These are phyloP conservation scores for Hymenoscyphus scutula DNA, from an alignment of 2,329 filamentous ascomycete genomes.

Conservation along the genomic window DNA sequence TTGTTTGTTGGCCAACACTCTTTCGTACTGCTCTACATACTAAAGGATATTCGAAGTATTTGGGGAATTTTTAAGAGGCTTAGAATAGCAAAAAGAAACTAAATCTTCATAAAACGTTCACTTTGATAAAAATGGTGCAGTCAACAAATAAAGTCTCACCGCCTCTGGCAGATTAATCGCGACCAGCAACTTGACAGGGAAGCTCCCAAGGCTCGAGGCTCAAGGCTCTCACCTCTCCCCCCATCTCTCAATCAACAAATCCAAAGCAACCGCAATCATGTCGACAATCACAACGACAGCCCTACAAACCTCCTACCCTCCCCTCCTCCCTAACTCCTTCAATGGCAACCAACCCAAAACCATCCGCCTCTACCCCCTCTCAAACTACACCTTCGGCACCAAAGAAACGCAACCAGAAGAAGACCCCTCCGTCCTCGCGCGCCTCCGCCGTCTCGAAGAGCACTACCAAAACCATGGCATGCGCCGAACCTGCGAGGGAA, in stretches of 20 bases:
- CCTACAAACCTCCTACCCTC: conserved; percentile 75
- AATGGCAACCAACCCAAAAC: conserved; percentile 85
- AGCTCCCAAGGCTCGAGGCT: neutral
- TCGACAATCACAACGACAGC: conserved; percentile 77
- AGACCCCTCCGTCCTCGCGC: conserved; percentile 90
- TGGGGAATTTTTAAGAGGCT: too few relatives aligned
- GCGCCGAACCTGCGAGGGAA: conserved; percentile 94
- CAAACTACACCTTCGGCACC: conserved; percentile 98
- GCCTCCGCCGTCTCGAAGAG: conserved; percentile 91
- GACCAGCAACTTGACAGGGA: neutral
- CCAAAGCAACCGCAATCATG: conserved; percentile 51
- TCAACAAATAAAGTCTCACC: neutral
- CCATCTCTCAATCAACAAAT: neutral
- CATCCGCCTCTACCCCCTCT: conserved; percentile 89
- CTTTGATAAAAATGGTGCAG: neutral
- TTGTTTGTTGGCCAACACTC: too few relatives aligned
- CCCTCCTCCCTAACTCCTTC: conserved; percentile 78
- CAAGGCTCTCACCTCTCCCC: neutral
- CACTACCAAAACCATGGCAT: conserved; percentile 92
- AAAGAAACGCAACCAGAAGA: conserved; percentile 98
- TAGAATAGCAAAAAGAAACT: too few relatives aligned
- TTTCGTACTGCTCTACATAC: too few relatives aligned
- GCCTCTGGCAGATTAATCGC: neutral
- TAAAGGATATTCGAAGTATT: too few relatives aligned
- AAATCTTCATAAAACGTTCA: neutral